Percentiles rank a stretch among this genome's conserved stretches.
Evolutionary conservation across 805 yeast species (phyloP).

Genomic region (Metschnikowia noctiluminum): DNA sequence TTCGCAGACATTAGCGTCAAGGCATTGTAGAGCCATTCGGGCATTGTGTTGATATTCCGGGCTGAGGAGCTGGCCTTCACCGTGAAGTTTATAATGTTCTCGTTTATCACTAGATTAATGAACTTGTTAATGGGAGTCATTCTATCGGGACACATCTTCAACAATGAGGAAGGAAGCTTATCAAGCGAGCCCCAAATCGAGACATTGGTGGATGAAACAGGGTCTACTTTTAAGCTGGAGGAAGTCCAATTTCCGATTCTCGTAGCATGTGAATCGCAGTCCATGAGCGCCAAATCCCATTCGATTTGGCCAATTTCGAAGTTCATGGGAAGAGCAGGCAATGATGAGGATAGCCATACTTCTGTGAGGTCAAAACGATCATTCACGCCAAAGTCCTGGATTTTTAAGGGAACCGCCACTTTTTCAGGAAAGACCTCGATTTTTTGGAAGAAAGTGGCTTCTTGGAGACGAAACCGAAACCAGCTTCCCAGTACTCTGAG

Average conservation of each 20-base stretch:
- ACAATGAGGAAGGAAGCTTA: conserved; percentile 19
- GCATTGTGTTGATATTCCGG: conserved; percentile 14
- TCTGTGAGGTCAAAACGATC: neutral
- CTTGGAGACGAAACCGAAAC: conserved; percentile 15
- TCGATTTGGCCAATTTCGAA: conserved; percentile 20
- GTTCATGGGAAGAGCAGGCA: conserved; percentile 1
- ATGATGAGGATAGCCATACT: neutral
- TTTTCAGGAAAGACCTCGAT: conserved; percentile 1
- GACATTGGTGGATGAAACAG: conserved; percentile 15
- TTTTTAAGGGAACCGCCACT: neutral
- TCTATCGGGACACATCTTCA: conserved; percentile 21
- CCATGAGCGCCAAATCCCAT: conserved; percentile 28
- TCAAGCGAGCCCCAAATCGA: conserved; percentile 21
- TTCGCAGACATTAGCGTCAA: conserved; percentile 8
- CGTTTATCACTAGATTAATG: conserved; percentile 18
- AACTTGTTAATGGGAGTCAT: conserved; percentile 21
- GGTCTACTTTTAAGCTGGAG: conserved; percentile 14
- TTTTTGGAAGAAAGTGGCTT: conserved; percentile 16
- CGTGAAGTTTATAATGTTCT: conserved; percentile 12
- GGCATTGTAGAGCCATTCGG: conserved; percentile 25
- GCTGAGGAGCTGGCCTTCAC: conserved; percentile 16
- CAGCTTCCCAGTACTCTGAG: conserved; percentile 19
- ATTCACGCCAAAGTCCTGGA: neutral
- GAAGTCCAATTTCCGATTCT: conserved; percentile 26
- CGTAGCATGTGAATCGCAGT: conserved; percentile 22